Evolutionary conservation across 1,284 basidiomycete species (phyloP).

Genomic region (Marasmius oreades): DNA sequence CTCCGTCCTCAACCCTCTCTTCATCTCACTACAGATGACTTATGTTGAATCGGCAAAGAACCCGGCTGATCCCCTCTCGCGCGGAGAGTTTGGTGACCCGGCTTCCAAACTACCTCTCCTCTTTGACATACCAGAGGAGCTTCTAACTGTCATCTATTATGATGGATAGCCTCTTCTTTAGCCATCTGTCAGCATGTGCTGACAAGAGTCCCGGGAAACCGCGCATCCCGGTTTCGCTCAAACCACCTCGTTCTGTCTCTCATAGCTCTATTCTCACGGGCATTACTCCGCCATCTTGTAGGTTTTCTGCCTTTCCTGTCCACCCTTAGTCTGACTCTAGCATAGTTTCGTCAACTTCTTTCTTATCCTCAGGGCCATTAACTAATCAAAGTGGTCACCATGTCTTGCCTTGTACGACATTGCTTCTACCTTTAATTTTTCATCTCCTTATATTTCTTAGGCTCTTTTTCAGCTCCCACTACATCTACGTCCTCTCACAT

Average conservation of each 20-base stretch:
- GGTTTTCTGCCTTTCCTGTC: background rate
- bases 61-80: constrained; percentile 32
- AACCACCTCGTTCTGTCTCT: background rate
- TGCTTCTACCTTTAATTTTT: no score
- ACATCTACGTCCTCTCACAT: background rate
- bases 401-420: no score
- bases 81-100: no score
- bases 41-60: constrained; percentile 30
- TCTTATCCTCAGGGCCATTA: no score
- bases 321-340: background rate
- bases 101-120: no score
- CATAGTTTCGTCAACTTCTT: background rate
- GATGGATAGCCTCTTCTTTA: no score
- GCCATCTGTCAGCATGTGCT: constrained; percentile 15
- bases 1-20: constrained; percentile 17
- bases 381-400: no score
- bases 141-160: no score
- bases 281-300: background rate
- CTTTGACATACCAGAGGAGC: no score
- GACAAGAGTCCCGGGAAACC: constrained; percentile 4
- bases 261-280: background rate
- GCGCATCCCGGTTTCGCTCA: constrained; percentile 8
- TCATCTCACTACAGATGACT: constrained; percentile 21
- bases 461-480: background rate
- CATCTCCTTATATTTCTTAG: background rate